Conservation (phyloP, 139 green algal genomes). For the Tetraselmis striata region DNA sequence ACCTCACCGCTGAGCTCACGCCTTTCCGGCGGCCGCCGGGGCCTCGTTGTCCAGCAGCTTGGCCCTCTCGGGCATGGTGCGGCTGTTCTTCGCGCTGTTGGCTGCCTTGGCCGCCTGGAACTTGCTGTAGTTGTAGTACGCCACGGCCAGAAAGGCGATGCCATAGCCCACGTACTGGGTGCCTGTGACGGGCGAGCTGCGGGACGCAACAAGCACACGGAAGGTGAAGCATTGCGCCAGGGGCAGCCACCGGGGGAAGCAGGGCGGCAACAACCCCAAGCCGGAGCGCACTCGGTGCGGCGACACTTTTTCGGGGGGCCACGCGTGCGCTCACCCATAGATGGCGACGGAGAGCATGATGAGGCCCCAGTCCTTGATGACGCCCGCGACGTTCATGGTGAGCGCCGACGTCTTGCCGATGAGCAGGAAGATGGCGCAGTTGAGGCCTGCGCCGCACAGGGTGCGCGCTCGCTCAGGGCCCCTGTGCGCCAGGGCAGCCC, state of each 20-base stretch:
- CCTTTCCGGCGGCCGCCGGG: not conserved
- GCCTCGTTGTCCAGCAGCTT: not conserved
- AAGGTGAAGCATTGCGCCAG: too few species aligned
- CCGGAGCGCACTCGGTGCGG: too few species aligned
- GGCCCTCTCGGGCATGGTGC: not conserved
- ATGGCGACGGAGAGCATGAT: constrained; percentile 36
- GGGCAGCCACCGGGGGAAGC: too few species aligned
- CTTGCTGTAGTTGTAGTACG: constrained; percentile 56
- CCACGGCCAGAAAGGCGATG: constrained; percentile 59
- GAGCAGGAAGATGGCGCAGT: constrained; percentile 84
- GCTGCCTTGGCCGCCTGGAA: constrained; percentile 10
- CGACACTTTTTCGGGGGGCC: too few species aligned
- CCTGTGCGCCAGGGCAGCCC: too few species aligned
- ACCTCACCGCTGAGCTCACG: too few species aligned
- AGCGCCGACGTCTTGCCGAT: constrained; percentile 77
- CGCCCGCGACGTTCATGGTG: constrained; percentile 79
- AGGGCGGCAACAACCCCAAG: too few species aligned
- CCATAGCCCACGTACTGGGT: constrained; percentile 61
- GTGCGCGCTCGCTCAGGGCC: too few species aligned
- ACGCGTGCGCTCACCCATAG: not conserved
- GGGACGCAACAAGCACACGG: too few species aligned
- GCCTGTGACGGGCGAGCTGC: constrained; percentile 34
- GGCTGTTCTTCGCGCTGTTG: not conserved
- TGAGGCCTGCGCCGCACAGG: constrained; percentile 62
- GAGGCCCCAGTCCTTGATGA: constrained; percentile 66